These are phyloP conservation scores for Pythium myriotylum DNA, from an alignment of 352 stramenopile species.

Conservation along the genomic window DNA sequence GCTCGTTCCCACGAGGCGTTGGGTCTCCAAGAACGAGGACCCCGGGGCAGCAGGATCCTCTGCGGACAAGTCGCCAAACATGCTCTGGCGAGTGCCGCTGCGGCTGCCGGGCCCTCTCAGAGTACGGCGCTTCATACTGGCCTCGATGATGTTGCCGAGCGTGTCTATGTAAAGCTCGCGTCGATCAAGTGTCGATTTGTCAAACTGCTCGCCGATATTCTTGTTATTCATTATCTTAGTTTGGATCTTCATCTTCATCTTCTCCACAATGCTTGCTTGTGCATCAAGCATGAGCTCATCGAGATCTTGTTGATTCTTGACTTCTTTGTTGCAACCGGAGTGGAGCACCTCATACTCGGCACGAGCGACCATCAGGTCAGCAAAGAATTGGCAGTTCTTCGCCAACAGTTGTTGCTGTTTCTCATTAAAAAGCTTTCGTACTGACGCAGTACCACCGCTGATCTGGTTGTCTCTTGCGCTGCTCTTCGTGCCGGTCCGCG, in stretches of 20 bases:
- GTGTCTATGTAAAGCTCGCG: conserved; percentile 84
- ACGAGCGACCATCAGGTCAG: conserved; percentile 71
- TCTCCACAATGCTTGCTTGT: conserved; percentile 66
- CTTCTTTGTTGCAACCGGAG: conserved; percentile 65
- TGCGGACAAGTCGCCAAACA: conserved; percentile 14
- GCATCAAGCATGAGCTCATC: conserved; percentile 67
- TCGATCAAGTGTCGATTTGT: conserved; percentile 76
- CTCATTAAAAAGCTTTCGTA: conserved; percentile 79
- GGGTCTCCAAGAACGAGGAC: conserved; percentile 52
- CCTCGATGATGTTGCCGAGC: conserved; percentile 73
- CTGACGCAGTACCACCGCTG: conserved; percentile 2
- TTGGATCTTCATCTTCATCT: conserved; percentile 72
- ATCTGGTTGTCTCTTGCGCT: conserved; percentile 51
- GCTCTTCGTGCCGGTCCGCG: conserved; percentile 54
- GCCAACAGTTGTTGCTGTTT: conserved; percentile 77
- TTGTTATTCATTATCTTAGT: conserved; percentile 92
- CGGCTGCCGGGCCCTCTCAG: conserved; percentile 27
- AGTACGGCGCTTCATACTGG: conserved; percentile 75
- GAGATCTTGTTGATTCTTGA: conserved; percentile 29
- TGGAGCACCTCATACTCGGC: conserved; percentile 81
- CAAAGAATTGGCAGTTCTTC: conserved; percentile 83
- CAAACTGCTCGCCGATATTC: conserved; percentile 87
- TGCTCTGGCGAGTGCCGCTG: conserved; percentile 25
- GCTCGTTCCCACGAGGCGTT: conserved; percentile 38
- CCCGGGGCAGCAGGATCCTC: conserved; percentile 25